Conservation (phyloP, 768 basidiomycete species). For the Amylocystis lapponica region DNA sequence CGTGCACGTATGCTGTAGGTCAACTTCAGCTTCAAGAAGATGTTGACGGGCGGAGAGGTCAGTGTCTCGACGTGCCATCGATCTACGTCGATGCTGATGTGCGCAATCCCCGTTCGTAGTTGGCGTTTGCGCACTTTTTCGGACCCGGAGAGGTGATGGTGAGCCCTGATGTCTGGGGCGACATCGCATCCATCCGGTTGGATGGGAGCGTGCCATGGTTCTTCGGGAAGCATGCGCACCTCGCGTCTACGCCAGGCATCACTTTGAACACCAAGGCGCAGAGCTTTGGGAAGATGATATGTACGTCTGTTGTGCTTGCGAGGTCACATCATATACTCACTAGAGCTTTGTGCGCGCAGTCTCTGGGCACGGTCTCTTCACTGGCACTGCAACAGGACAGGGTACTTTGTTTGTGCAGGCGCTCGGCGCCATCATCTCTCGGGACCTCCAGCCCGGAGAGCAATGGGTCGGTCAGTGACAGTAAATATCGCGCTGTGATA, state of each 20-base stretch:
- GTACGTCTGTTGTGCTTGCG: slow-evolving; percentile 13
- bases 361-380: slow-evolving; percentile 30
- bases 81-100: neutral
- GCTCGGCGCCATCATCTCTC: slow-evolving; percentile 26
- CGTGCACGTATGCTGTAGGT: neutral
- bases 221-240: slow-evolving; percentile 26
- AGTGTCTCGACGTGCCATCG: slow-evolving; percentile 1
- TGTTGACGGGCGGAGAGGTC: slow-evolving; percentile 24
- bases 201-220: slow-evolving; percentile 23
- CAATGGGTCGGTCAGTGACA: slow-evolving; percentile 25
- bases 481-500: neutral
- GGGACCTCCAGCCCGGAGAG: slow-evolving; percentile 23
- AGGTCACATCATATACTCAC: neutral
- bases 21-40: slow-evolving; percentile 23
- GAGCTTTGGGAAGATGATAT: slow-evolving; percentile 24
- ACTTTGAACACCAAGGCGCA: slow-evolving; percentile 21
- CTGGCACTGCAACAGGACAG: slow-evolving; percentile 18
- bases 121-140: slow-evolving; percentile 23
- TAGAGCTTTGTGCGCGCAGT: slow-evolving; percentile 16
- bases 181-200: slow-evolving; percentile 26
- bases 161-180: slow-evolving; percentile 30
- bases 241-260: slow-evolving; percentile 23
- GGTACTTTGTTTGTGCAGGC: slow-evolving; percentile 28
- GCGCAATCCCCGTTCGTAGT: slow-evolving; percentile 8
- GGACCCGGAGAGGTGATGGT: slow-evolving; percentile 27